A percentile compares a stretch with the other conserved stretches of the same genome.
Evolutionary conservation across 2,329 filamentous ascomycete genomes (phyloP).

Genomic region (Zymoseptoria tritici): DNA sequence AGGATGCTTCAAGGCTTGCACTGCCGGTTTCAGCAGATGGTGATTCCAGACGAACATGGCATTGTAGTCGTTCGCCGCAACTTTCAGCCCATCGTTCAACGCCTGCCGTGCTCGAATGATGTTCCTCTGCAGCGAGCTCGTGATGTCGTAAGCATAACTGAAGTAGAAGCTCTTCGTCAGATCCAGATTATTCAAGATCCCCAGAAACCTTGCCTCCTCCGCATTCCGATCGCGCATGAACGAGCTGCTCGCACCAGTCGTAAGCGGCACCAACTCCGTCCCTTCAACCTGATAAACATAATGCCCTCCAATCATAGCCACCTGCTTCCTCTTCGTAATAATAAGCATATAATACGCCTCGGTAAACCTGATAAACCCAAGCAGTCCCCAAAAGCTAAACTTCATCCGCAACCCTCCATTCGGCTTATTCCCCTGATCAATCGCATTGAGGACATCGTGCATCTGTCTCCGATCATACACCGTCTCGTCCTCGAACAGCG

Average conservation of each 20-base stretch:
- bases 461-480: conserved; percentile 89
- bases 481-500: conserved; percentile 87
- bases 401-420: conserved; percentile 85
- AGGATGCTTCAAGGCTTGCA: conserved; percentile 62
- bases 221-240: conserved; percentile 75
- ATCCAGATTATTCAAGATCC: conserved; percentile 85
- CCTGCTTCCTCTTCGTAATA: conserved; percentile 91
- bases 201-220: conserved; percentile 82
- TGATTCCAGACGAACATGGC: conserved; percentile 99
- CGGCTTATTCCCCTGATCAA: conserved; percentile 88
- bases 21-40: conserved; percentile 73
- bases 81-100: conserved; percentile 56
- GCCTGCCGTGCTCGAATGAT: conserved; percentile 71
- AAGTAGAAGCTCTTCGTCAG: conserved; percentile 92
- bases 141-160: conserved; percentile 96
- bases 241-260: conserved; percentile 58
- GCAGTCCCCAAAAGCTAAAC: conserved; percentile 83
- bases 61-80: conserved; percentile 60
- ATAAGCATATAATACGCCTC: conserved; percentile 95
- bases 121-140: conserved; percentile 84
- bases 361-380: conserved; percentile 94
- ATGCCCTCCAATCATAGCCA: conserved; percentile 92
- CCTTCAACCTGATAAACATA: conserved; percentile 93
- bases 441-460: conserved; percentile 84
- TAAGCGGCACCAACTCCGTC: conserved; percentile 83